Conservation (phyloP, 768 basidiomycete species). For the Xerocomellus intermedius region DNA sequence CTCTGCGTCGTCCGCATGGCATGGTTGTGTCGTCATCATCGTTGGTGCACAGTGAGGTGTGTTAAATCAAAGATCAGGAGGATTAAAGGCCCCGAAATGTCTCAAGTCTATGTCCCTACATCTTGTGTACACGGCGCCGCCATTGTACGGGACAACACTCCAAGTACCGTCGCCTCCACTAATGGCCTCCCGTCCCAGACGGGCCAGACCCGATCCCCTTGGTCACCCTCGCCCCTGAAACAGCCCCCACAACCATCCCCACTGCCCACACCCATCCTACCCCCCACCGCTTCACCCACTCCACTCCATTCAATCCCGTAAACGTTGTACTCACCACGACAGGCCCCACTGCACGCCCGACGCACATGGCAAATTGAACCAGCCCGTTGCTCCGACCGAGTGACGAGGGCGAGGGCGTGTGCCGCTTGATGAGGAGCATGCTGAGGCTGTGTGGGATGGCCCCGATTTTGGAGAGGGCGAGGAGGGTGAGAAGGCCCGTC, state of each 20-base stretch:
- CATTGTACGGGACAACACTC: background rate
- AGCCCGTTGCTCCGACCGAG: slow-evolving; percentile 46
- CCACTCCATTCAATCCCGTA: slow-evolving; percentile 13
- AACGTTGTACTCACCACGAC: slow-evolving; percentile 44
- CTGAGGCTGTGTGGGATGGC: slow-evolving; percentile 41
- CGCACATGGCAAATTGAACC: slow-evolving; percentile 54
- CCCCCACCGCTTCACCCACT: slow-evolving; percentile 5
- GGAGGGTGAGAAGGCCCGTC: slow-evolving; percentile 43
- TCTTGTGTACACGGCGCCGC: background rate
- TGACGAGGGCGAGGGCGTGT: slow-evolving; percentile 13
- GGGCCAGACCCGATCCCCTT: background rate
- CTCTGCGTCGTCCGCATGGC: no score
- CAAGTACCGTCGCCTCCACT: background rate
- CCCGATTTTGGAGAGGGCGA: slow-evolving; percentile 36
- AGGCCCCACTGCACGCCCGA: slow-evolving; percentile 52
- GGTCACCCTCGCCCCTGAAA: slow-evolving; percentile 12
- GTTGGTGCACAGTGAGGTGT: no score
- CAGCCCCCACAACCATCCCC: slow-evolving; percentile 10
- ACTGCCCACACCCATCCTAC: slow-evolving; percentile 15
- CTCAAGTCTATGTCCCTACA: no score
- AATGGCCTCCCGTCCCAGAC: background rate
- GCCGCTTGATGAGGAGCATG: slow-evolving; percentile 59
- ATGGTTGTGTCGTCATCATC: no score
- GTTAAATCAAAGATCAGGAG: no score
- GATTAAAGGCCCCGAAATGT: no score